These are phyloP conservation scores for Infundibulicybe gibba DNA, from an alignment of 768 basidiomycete species.

Conservation along the genomic window DNA sequence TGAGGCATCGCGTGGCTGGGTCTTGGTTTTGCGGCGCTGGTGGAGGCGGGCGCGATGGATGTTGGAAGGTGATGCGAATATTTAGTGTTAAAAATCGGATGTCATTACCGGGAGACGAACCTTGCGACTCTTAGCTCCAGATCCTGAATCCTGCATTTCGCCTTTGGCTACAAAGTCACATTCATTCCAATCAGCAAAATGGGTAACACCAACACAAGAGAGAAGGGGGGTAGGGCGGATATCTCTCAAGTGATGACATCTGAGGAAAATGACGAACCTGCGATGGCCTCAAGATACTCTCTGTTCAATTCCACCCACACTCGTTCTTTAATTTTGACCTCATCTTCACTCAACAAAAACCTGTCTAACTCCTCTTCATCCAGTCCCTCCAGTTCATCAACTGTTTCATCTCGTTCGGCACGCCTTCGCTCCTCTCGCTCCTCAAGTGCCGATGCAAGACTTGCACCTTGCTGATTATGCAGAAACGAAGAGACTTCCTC, in stretches of 20 bases:
- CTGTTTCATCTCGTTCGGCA: conserved; percentile 42
- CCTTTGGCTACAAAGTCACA: conserved; percentile 75
- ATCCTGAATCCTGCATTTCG: conserved; percentile 42
- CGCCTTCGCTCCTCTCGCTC: conserved; percentile 64
- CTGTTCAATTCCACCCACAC: conserved; percentile 93
- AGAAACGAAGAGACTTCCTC: conserved; percentile 72
- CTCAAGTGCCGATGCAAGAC: conserved; percentile 58
- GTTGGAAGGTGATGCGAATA: conserved; percentile 3
- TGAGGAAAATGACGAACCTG: conserved; percentile 50
- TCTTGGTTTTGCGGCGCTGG: conserved; percentile 65
- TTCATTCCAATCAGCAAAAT: conserved; percentile 42
- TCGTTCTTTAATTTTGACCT: conserved; percentile 82
- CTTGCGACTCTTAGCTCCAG: conserved; percentile 64
- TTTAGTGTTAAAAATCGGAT: conserved; percentile 21
- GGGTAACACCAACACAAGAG: conserved; percentile 6
- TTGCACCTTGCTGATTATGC: conserved; percentile 54
- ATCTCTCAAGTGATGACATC: background rate
- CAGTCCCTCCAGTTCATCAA: conserved; percentile 69
- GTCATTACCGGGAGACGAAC: conserved; percentile 53
- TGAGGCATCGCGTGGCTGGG: conserved; percentile 69
- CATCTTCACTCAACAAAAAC: conserved; percentile 74
- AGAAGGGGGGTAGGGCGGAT: background rate
- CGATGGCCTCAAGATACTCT: conserved; percentile 86
- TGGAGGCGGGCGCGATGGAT: conserved; percentile 9
- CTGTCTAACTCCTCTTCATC: conserved; percentile 88